These are phyloP conservation scores for Globisporangium irregulare DNA, from an alignment of 352 stramenopile genomes.

Conservation along the genomic window DNA sequence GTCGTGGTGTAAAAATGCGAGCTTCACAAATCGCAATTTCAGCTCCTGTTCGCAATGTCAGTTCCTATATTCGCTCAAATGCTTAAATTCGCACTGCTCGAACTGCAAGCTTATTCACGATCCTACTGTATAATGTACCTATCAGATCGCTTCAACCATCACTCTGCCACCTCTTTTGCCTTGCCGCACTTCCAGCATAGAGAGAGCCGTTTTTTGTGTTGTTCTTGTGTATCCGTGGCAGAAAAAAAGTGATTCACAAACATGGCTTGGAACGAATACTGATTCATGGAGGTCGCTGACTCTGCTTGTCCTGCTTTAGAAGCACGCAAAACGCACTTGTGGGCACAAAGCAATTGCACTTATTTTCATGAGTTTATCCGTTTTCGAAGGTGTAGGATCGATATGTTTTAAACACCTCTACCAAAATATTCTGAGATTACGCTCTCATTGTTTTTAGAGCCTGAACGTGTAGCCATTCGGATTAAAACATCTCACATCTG, in stretches of 20 bases:
- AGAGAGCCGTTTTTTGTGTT: constrained; percentile 11
- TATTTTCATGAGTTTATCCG: not conserved
- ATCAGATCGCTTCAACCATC: not conserved
- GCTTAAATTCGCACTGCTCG: not conserved
- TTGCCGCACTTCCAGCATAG: constrained; percentile 4
- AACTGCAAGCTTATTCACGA: not conserved
- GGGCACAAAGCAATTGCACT: not conserved
- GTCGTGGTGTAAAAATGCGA: not conserved
- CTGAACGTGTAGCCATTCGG: not conserved
- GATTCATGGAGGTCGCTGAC: not conserved
- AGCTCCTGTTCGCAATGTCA: not conserved
- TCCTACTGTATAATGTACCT: constrained; percentile 1
- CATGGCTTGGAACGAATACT: not conserved
- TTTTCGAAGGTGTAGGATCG: not conserved
- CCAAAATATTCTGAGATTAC: not conserved
- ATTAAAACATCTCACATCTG: not conserved
- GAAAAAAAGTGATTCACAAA: not conserved
- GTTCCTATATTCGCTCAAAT: not conserved
- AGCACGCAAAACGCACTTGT: not conserved
- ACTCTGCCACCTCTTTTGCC: not conserved
- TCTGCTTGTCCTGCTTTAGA: not conserved
- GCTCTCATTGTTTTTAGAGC: not conserved
- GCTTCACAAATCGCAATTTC: not conserved
- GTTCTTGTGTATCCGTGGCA: not conserved
- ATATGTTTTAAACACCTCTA: not conserved